Evolutionary conservation across 176 grass and related monocot genomes (phyloP).

Genomic region (Aegilops bicornis): DNA sequence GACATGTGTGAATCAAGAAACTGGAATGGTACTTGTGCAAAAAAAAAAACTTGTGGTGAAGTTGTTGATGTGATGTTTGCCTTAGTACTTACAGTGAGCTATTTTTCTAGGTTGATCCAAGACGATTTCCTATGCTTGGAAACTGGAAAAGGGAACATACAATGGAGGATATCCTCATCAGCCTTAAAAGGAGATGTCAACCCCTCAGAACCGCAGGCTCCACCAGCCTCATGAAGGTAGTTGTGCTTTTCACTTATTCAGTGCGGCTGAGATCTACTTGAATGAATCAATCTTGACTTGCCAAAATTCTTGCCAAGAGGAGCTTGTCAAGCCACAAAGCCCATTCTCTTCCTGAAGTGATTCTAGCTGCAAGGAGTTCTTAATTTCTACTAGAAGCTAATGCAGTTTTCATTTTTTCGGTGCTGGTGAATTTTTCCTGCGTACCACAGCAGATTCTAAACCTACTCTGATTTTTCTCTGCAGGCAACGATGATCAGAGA

Average conservation of each 20-base stretch:
- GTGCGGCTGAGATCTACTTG: constrained; percentile 8
- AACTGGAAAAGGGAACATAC: constrained; percentile 84
- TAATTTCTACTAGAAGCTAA: neutral
- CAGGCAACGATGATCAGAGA: constrained; percentile 80
- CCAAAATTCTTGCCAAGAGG: neutral
- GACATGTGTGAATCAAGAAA: constrained; percentile 64
- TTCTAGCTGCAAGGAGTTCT: neutral
- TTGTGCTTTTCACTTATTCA: constrained; percentile 15
- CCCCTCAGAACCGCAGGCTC: constrained; percentile 84
- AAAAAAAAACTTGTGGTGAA: neutral
- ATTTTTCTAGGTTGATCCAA: constrained; percentile 77
- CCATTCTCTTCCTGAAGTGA: neutral
- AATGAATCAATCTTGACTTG: neutral
- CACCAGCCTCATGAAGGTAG: constrained; percentile 84
- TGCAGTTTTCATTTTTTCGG: neutral
- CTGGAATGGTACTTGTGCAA: constrained; percentile 49
- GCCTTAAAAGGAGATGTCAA: constrained; percentile 88
- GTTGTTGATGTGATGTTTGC: constrained; percentile 18
- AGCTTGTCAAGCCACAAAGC: constrained; percentile 2
- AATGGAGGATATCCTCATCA: constrained; percentile 80
- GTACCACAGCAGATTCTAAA: neutral
- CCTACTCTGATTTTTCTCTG: neutral
- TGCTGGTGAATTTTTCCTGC: neutral
- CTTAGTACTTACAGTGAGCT: constrained; percentile 21
- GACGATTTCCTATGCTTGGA: constrained; percentile 79